A percentile compares a stretch with the other conserved stretches of the same genome.
Evolutionary conservation across 495 filamentous ascomycete species (phyloP).

Genomic region (Lasiosphaeriaceae sp.): DNA sequence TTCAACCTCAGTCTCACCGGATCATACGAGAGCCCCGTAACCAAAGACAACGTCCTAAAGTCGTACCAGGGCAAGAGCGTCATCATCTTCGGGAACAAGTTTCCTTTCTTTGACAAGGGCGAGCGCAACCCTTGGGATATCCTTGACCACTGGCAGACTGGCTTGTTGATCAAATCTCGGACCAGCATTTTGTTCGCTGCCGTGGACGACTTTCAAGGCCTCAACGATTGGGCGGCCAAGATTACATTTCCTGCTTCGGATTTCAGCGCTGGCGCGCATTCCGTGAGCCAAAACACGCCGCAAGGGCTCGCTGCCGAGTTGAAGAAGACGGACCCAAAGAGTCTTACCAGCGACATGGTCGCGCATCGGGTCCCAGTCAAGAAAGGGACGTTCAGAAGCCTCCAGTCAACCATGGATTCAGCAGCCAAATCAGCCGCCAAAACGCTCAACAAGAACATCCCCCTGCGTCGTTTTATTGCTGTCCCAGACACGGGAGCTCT

Average conservation of each 20-base stretch:
- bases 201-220: conserved; percentile 3
- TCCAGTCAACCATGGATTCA: not conserved
- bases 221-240: not conserved
- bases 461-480: conserved; percentile 4
- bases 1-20: conserved; percentile 25
- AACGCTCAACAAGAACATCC: conserved; percentile 4
- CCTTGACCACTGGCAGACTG: conserved; percentile 18
- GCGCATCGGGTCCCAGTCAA: not conserved
- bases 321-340: too few species aligned
- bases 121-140: conserved; percentile 16
- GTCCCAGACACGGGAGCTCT: not conserved
- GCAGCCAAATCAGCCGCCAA: not conserved
- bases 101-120: conserved; percentile 17
- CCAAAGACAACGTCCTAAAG: conserved; percentile 10
- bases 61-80: conserved; percentile 17
- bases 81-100: conserved; percentile 21
- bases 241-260: not conserved
- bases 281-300: too few species aligned
- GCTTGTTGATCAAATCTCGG: conserved; percentile 5
- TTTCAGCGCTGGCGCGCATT: too few species aligned
- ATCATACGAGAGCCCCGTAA: conserved; percentile 12
- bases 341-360: not conserved
- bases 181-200: conserved; percentile 17
- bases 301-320: too few species aligned
- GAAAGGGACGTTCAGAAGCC: not conserved